phyloP scores from a whole-genome alignment of 352 stramenopile genomes.

The Phytophthora sojae region DNA sequence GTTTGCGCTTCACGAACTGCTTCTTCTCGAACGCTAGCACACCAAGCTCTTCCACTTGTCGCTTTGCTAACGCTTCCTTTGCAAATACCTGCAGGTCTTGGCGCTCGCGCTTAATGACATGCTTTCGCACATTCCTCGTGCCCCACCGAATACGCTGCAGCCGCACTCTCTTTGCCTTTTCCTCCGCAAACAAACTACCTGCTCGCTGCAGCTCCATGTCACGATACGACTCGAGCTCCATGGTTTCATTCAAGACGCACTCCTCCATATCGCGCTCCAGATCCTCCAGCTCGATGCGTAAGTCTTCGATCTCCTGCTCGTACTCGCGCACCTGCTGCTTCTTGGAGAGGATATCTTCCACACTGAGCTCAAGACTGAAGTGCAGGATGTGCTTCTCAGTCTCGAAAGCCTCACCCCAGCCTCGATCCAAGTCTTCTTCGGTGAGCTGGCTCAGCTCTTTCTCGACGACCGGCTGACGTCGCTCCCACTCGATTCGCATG shows the following conservation, averaged over 20 bases:
- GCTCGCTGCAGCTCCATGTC: slow-evolving; percentile 64
- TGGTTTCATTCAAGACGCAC: slow-evolving; percentile 66
- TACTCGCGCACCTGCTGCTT: slow-evolving; percentile 77
- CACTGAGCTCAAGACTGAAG: slow-evolving; percentile 75
- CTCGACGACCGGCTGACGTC: slow-evolving; percentile 74
- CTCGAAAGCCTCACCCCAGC: slow-evolving; percentile 81
- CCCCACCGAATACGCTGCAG: slow-evolving; percentile 73
- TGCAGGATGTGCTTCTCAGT: slow-evolving; percentile 78
- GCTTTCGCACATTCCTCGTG: slow-evolving; percentile 61
- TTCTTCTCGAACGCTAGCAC: slow-evolving; percentile 69
- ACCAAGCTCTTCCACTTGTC: slow-evolving; percentile 58
- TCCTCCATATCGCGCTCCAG: slow-evolving; percentile 84
- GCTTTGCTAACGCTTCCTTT: slow-evolving; percentile 47
- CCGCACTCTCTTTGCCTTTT: slow-evolving; percentile 47
- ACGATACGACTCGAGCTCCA: slow-evolving; percentile 67
- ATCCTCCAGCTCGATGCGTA: slow-evolving; percentile 79
- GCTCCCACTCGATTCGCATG: slow-evolving; percentile 85
- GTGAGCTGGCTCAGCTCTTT: slow-evolving; percentile 72
- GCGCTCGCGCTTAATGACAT: slow-evolving; percentile 55
- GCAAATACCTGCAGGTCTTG: slow-evolving; percentile 47
- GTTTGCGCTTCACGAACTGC: slow-evolving; percentile 51
- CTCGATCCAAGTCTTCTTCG: slow-evolving; percentile 74
- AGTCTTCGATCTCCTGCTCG: slow-evolving; percentile 72
- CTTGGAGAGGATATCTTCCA: slow-evolving; percentile 74
- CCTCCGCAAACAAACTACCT: slow-evolving; percentile 46